A percentile compares a stretch with the other conserved stretches of the same genome.
Conservation (phyloP, 139 green algal genomes). For the Asterochloris sp. region DNA sequence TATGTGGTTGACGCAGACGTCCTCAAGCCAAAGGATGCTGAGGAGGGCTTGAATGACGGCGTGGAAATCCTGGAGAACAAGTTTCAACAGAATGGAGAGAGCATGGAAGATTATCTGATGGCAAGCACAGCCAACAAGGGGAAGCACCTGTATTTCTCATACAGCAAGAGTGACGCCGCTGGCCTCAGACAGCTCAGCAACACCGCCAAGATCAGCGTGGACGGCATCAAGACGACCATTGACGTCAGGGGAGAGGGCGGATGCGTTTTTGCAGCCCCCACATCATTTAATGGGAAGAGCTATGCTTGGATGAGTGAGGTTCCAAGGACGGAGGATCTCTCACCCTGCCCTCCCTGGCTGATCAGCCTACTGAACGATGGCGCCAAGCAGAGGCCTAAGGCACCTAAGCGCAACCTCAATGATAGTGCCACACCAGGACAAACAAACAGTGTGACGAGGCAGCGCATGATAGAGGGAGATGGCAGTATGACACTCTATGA, state of each 20-base stretch:
- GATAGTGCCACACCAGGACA: no score
- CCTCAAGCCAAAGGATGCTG: not conserved
- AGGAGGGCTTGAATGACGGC: not conserved
- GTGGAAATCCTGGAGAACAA: not conserved
- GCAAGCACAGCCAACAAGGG: not conserved
- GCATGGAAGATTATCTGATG: not conserved
- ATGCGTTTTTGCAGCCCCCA: not conserved
- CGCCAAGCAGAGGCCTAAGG: no score
- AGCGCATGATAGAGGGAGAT: no score
- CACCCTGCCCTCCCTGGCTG: no score
- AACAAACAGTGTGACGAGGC: no score
- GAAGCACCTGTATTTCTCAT: not conserved
- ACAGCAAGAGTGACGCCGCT: not conserved
- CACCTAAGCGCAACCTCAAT: no score
- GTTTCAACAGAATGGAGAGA: no score
- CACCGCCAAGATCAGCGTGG: not conserved
- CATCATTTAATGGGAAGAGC: not conserved
- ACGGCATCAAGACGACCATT: not conserved
- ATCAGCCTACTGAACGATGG: no score
- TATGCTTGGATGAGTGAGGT: no score
- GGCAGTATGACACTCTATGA: no score
- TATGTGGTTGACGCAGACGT: not conserved
- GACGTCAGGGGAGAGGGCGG: not conserved
- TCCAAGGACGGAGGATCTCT: no score
- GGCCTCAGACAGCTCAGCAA: not conserved